Evolutionary conservation across 208 protist species (phyloP), one percentile per base, ranked within the genome.

Genomic region (Endotrypanum monterogeii): DNA sequence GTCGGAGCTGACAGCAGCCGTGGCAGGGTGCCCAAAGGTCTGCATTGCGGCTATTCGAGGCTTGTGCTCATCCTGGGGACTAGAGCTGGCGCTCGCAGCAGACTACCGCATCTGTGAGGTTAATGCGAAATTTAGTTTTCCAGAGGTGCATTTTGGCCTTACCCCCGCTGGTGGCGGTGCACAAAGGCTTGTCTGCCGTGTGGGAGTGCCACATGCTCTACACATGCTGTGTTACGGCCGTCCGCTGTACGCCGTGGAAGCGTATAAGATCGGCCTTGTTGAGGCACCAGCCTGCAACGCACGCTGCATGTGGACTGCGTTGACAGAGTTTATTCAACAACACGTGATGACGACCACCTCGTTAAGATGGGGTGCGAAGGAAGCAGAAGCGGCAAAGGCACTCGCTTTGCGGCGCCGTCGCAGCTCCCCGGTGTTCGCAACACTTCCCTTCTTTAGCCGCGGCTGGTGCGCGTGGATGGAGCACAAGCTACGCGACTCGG

Each of bases 141-240:
- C 92, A 3, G 86, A 90, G 30, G 83, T 93, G 25, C 74, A 73
- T 28, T 71, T 94, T 12, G 89, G 88, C n/a, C 76, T 96, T 54
- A 85, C 94, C 5, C 93, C 94, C 6, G 91, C 90, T 60, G 89
- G 83, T 61, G 92, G 92, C 12, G 93, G 92, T 30, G 90, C 83
- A n/a, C 89, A 92, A 41, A 74, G 91, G n/a, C 79, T 96, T 12
- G 81, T 91, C 30, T 81, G 87, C 16, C 80, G 85, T 0, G 83
- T 94, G 37, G 93, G 95, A 3, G 73, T 94, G n/a, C 80, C 74
- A 8, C 61, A 81, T 20, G 79, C 79, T 37, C 67, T 86, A 48
- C 20, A 71, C 14, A 82, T 89, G 75, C 85, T 89, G 16, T 85
- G 81, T 77, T 65, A 62, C 56, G 77, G 76, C 39, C 70, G 30